phyloP scores from a whole-genome alignment of 495 filamentous ascomycete genomes.

The Clavariopsis aquatica region DNA sequence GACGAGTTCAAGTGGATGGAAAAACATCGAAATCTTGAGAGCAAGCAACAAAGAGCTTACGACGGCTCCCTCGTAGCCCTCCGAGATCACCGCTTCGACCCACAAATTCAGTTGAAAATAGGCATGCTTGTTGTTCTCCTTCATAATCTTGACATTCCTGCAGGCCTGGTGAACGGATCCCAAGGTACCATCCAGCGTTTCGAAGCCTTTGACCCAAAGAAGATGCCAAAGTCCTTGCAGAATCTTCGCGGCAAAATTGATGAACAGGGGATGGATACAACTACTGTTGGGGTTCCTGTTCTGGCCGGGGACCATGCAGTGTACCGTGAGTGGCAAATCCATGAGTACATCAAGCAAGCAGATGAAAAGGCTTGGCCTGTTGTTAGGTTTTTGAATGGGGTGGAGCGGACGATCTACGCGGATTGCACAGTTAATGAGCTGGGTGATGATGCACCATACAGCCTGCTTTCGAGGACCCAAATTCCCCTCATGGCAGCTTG shows the following conservation, averaged over 20 bases:
- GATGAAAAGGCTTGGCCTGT: conserved; percentile 38
- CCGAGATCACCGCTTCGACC: conserved; percentile 40
- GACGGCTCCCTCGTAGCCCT: conserved; percentile 21
- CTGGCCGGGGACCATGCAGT: conserved; percentile 25
- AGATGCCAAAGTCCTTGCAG: conserved; percentile 19
- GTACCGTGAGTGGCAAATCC: conserved; percentile 30
- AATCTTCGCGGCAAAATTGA: conserved; percentile 4
- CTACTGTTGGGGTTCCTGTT: not conserved
- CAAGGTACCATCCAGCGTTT: conserved; percentile 53
- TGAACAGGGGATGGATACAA: conserved; percentile 6
- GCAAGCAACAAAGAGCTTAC: conserved; percentile 30
- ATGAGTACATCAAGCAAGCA: conserved; percentile 21
- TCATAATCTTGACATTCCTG: conserved; percentile 45
- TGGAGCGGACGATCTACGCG: conserved; percentile 48
- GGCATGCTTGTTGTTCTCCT: conserved; percentile 52
- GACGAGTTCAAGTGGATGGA: conserved; percentile 39
- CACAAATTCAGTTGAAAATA: conserved; percentile 45
- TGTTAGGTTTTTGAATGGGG: conserved; percentile 43
- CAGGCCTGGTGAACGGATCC: conserved; percentile 54
- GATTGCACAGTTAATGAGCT: conserved; percentile 52
- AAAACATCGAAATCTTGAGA: conserved; percentile 24
- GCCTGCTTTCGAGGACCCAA: conserved; percentile 45
- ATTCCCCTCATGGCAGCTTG: conserved; percentile 51
- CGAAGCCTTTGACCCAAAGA: conserved; percentile 22
- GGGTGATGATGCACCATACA: conserved; percentile 46